These are phyloP conservation scores for Trypanosoma theileri DNA, from an alignment of 208 protist species.

Conservation along the genomic window DNA sequence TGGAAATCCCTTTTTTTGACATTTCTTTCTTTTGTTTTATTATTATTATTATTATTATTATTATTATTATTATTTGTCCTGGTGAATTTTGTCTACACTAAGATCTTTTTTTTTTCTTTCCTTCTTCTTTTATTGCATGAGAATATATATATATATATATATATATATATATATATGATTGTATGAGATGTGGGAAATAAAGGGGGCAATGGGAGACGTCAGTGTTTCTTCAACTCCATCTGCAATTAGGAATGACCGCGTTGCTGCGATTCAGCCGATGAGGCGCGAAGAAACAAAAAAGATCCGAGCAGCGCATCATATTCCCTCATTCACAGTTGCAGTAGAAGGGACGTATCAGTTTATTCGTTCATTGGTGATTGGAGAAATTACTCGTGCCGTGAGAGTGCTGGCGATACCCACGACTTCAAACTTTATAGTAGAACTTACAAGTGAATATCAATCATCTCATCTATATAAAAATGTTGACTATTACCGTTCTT, in stretches of 20 bases:
- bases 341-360: constrained; percentile 31
- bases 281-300: constrained; percentile 21
- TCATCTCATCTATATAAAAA: not conserved
- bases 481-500: not conserved
- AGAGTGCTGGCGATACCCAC: not conserved
- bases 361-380: constrained; percentile 11
- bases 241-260: not conserved
- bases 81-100: too few relatives aligned
- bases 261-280: constrained; percentile 30
- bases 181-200: not conserved
- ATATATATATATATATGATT: too few relatives aligned
- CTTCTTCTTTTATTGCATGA: not conserved
- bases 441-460: constrained; percentile 7
- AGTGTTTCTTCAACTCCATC: not conserved
- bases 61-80: too few relatives aligned
- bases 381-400: constrained; percentile 1
- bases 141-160: too few relatives aligned
- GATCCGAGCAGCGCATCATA: constrained; percentile 39
- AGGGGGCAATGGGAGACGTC: not conserved
- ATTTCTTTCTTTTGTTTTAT: too few relatives aligned
- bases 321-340: constrained; percentile 45
- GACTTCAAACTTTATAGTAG: constrained; percentile 15
- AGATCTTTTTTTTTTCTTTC: too few relatives aligned
- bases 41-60: too few relatives aligned
- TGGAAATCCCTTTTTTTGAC: too few relatives aligned